A percentile compares a stretch with the other conserved stretches of the same genome.
Evolutionary conservation across 179 eudicot species (phyloP).

Genomic region (Dionaea muscipula): DNA sequence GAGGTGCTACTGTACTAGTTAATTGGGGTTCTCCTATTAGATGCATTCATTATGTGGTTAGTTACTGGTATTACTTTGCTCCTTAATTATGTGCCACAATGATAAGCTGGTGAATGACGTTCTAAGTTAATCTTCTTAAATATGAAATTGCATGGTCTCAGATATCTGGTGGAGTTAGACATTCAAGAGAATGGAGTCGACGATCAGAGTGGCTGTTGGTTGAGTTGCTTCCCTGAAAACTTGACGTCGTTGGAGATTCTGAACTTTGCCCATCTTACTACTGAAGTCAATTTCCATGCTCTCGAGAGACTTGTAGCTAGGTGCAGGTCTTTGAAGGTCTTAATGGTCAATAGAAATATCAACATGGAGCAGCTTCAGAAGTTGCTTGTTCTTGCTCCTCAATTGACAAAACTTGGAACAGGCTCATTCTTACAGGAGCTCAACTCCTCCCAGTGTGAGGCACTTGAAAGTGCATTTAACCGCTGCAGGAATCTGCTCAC

Average conservation of each 20-base stretch:
- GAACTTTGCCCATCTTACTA: constrained; percentile 50
- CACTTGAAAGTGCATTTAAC: constrained; percentile 41
- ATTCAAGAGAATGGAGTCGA: constrained; percentile 66
- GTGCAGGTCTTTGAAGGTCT: constrained; percentile 47
- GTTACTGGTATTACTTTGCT: too few relatives aligned
- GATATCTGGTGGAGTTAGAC: constrained; percentile 89
- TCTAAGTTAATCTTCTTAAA: background rate
- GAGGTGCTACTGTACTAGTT: too few relatives aligned
- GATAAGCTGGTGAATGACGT: background rate
- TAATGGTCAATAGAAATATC: constrained; percentile 56
- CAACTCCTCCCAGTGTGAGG: constrained; percentile 24
- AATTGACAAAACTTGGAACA: constrained; percentile 58
- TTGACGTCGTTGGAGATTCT: constrained; percentile 58
- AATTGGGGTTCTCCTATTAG: too few relatives aligned
- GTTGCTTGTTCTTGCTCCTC: constrained; percentile 53
- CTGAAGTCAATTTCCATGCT: constrained; percentile 53
- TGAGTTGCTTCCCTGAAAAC: constrained; percentile 71
- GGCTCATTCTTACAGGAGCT: constrained; percentile 72
- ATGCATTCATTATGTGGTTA: too few relatives aligned
- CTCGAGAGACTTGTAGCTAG: constrained; percentile 60
- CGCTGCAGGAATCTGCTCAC: constrained; percentile 40
- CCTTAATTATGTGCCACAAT: too few relatives aligned
- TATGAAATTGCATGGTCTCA: constrained; percentile 13
- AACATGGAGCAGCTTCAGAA: constrained; percentile 51
- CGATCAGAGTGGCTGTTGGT: constrained; percentile 60